phyloP scores from a whole-genome alignment of 2,329 filamentous ascomycete species.

The Penicillium capsulatum region DNA sequence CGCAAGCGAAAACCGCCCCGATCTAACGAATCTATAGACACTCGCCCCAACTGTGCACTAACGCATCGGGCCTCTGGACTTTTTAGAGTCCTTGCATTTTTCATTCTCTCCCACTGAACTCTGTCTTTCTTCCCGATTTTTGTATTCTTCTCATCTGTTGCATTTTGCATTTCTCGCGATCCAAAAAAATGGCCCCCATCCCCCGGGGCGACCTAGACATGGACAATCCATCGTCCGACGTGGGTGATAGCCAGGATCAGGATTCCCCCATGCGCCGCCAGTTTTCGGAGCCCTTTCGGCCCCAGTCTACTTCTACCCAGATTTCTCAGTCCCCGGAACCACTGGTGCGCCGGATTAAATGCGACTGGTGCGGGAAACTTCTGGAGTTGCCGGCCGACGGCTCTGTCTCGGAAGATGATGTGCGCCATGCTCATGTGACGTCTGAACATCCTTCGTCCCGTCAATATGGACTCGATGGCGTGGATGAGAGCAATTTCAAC shows the following conservation, averaged over 20 bases:
- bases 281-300: slow-evolving; percentile 37
- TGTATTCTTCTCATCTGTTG: not conserved
- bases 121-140: slow-evolving; percentile 6
- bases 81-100: slow-evolving; percentile 11
- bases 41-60: not conserved
- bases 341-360: slow-evolving; percentile 28
- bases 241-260: slow-evolving; percentile 35
- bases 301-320: slow-evolving; percentile 34
- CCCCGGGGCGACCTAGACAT: slow-evolving; percentile 34
- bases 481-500: slow-evolving; percentile 16
- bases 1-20: slow-evolving; percentile 31
- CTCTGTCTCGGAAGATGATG: slow-evolving; percentile 23
- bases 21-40: slow-evolving; percentile 31
- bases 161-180: slow-evolving; percentile 1
- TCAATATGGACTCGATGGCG: slow-evolving; percentile 22
- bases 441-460: slow-evolving; percentile 31
- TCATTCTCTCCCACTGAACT: slow-evolving; percentile 9
- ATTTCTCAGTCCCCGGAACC: slow-evolving; percentile 33
- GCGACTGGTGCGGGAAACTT: slow-evolving; percentile 36
- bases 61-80: too few relatives aligned
- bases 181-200: slow-evolving; percentile 30
- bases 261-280: slow-evolving; percentile 37
- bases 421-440: slow-evolving; percentile 34
- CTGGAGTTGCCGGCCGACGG: slow-evolving; percentile 28
- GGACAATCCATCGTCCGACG: slow-evolving; percentile 36